These are phyloP conservation scores for Omphalea diandra DNA, from an alignment of 441 rosid species.

Conservation along the genomic window DNA sequence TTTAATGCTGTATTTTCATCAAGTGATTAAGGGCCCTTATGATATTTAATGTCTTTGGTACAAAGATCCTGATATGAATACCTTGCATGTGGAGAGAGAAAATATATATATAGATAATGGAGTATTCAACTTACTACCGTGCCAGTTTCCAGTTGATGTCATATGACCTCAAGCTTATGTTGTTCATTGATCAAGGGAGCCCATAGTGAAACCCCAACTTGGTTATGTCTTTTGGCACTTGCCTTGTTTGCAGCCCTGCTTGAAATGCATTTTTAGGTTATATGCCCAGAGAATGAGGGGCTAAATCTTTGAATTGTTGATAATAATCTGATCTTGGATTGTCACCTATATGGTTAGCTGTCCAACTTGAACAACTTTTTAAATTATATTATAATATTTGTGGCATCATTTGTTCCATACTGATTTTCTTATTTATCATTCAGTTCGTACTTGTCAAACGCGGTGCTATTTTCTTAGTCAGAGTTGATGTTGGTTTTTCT, in stretches of 20 bases:
- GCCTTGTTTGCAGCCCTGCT: not conserved
- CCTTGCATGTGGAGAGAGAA: not conserved
- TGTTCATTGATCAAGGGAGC: not conserved
- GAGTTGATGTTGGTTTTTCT: not conserved
- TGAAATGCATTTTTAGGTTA: too few species aligned
- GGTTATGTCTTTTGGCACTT: too few species aligned
- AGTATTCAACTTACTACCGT: not conserved
- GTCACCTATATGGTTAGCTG: not conserved
- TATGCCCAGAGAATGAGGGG: not conserved
- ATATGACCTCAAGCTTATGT: not conserved
- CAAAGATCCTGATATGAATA: not conserved
- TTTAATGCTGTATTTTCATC: not conserved
- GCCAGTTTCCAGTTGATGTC: not conserved
- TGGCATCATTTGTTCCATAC: not conserved
- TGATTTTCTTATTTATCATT: not conserved
- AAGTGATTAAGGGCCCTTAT: not conserved
- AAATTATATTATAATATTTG: not conserved
- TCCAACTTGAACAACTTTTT: not conserved
- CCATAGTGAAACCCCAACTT: not conserved
- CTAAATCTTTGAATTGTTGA: not conserved
- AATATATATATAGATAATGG: not conserved
- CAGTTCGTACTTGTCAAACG: not conserved
- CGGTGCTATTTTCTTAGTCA: not conserved
- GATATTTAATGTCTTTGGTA: not conserved
- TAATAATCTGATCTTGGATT: not conserved